Evolutionary conservation across 2,329 filamentous ascomycete genomes (phyloP).

Genomic region (Corniculantispora saksenae): DNA sequence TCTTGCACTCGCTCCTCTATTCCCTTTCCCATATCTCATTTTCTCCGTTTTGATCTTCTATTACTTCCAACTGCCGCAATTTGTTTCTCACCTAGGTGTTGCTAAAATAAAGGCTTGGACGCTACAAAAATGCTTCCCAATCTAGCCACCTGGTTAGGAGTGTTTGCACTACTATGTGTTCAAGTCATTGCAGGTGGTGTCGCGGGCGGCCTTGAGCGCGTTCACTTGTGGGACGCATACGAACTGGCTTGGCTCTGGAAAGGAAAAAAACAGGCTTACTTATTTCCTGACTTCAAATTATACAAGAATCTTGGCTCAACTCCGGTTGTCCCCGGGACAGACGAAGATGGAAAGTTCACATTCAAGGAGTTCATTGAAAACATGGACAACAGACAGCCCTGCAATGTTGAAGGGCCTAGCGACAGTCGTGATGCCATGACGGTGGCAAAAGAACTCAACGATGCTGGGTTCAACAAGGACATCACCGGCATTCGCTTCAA

Average conservation of each 20-base stretch:
- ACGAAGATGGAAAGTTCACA: not conserved
- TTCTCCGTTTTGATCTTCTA: not conserved
- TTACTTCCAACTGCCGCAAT: not conserved
- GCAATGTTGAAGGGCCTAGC: not conserved
- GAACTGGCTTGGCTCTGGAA: not conserved
- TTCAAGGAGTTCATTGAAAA: not conserved
- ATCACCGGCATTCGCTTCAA: not conserved
- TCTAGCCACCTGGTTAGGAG: not conserved
- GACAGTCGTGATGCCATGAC: not conserved
- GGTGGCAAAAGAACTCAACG: not conserved
- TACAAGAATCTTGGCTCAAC: not conserved
- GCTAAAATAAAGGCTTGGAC: not conserved
- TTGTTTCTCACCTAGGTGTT: not conserved
- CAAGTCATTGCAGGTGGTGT: not conserved
- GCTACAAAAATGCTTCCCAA: not conserved
- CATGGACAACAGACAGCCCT: not conserved
- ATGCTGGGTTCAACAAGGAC: not conserved
- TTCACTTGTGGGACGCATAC: not conserved
- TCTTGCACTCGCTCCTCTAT: too few relatives aligned
- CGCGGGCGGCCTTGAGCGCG: not conserved
- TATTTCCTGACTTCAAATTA: not conserved
- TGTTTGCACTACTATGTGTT: not conserved
- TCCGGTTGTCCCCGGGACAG: not conserved
- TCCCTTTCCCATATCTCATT: too few relatives aligned
- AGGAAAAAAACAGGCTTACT: not conserved